Percentiles rank a stretch among this genome's conserved stretches.
These are phyloP conservation scores for Apiotrichum sp. DNA, from an alignment of 1,284 basidiomycete genomes.

Conservation along the genomic window DNA sequence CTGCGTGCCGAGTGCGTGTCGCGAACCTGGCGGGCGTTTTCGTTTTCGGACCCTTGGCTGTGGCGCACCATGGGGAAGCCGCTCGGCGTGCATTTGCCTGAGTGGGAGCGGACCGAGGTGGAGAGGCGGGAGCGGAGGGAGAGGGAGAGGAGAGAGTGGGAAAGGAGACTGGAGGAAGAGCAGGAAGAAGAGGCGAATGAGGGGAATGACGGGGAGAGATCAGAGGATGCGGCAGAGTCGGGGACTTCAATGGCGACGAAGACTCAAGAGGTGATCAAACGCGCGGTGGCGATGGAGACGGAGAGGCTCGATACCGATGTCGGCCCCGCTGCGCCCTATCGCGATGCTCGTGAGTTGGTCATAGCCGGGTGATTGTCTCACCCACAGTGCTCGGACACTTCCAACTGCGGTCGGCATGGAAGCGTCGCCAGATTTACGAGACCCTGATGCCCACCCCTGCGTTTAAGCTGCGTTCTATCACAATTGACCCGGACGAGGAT, in stretches of 20 bases:
- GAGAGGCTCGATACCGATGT: too few relatives aligned
- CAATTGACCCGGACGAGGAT: slow-evolving; percentile 5
- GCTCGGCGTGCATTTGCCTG: slow-evolving; percentile 15
- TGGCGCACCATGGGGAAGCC: slow-evolving; percentile 16
- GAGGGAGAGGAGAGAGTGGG: too few relatives aligned
- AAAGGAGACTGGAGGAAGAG: too few relatives aligned
- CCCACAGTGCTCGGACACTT: neutral
- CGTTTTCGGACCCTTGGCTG: slow-evolving; percentile 14
- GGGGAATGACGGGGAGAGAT: too few relatives aligned
- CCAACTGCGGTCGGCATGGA: slow-evolving; percentile 1
- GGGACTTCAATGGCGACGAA: too few relatives aligned
- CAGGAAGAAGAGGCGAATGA: too few relatives aligned
- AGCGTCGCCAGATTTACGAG: slow-evolving; percentile 7
- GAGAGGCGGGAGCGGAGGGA: neutral
- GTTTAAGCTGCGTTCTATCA: slow-evolving; percentile 2
- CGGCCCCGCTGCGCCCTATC: neutral
- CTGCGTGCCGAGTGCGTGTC: slow-evolving; percentile 15
- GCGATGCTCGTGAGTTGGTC: slow-evolving; percentile 8
- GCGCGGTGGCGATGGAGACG: too few relatives aligned
- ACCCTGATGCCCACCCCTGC: slow-evolving; percentile 2
- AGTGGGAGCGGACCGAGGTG: neutral
- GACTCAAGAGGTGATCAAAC: too few relatives aligned
- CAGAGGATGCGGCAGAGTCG: too few relatives aligned
- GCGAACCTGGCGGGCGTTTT: slow-evolving; percentile 20
- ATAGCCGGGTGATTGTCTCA: neutral